These are phyloP conservation scores for Psilocybe mexicana DNA, from an alignment of 1,284 basidiomycete species.

Conservation along the genomic window DNA sequence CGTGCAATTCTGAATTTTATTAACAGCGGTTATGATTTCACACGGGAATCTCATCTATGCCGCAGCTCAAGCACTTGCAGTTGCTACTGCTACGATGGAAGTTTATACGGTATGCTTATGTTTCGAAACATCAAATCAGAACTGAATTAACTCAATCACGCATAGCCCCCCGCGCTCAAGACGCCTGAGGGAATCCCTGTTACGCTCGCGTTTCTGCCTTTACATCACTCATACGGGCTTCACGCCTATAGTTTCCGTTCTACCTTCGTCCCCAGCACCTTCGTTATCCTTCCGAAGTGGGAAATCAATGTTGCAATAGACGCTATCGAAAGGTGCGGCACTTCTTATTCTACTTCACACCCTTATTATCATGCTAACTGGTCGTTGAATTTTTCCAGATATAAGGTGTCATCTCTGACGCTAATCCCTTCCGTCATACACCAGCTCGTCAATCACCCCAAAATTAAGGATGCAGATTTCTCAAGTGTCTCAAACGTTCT, in stretches of 20 bases:
- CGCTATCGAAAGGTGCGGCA: conserved; percentile 33
- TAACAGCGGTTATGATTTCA: conserved; percentile 70
- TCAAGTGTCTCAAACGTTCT: conserved; percentile 46
- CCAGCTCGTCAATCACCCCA: conserved; percentile 60
- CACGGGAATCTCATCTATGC: conserved; percentile 65
- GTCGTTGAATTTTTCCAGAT: conserved; percentile 34
- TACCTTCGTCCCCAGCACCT: conserved; percentile 44
- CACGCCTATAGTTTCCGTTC: conserved; percentile 52
- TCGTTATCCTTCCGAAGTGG: conserved; percentile 63
- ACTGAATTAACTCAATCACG: too few species aligned
- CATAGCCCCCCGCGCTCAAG: conserved; percentile 40
- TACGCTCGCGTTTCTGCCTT: conserved; percentile 59
- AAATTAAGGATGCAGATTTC: conserved; percentile 51
- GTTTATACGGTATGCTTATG: conserved; percentile 34
- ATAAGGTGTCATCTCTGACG: conserved; percentile 47
- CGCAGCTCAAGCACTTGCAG: conserved; percentile 42
- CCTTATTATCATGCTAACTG: conserved; percentile 16
- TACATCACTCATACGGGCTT: conserved; percentile 70
- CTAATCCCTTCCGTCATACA: conserved; percentile 69
- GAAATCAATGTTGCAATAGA: conserved; percentile 45
- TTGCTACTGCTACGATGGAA: conserved; percentile 28
- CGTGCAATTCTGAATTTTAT: too few species aligned
- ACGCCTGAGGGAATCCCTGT: conserved; percentile 48
- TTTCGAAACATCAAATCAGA: background rate
- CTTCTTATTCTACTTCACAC: background rate